These are phyloP conservation scores for Schizonepeta tenuifolia DNA, from an alignment of 257 asterid species.

Conservation along the genomic window DNA sequence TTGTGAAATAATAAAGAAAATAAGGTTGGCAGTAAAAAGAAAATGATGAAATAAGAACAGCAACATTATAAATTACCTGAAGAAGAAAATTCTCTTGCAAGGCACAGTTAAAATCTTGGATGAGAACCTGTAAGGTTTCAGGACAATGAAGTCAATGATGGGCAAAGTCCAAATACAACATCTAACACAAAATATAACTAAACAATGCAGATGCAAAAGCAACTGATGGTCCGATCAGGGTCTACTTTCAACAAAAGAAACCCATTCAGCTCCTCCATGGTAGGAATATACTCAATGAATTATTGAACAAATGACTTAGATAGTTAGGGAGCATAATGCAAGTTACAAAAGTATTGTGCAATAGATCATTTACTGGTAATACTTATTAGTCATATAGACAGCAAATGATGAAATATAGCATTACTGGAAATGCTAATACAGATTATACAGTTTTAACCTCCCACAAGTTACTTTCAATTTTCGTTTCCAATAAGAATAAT, in stretches of 20 bases:
- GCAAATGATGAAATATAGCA: neutral
- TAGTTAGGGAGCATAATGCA: conserved; percentile 16
- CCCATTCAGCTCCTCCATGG: neutral
- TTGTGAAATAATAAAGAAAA: conserved; percentile 16
- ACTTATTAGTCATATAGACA: neutral
- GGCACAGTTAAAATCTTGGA: conserved; percentile 98
- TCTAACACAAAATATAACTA: conserved; percentile 4
- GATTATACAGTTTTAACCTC: neutral
- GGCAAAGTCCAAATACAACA: conserved; percentile 18
- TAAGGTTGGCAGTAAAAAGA: conserved; percentile 7
- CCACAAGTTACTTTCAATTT: neutral
- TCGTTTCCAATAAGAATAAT: neutral
- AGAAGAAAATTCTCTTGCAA: conserved; percentile 94
- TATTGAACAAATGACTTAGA: neutral
- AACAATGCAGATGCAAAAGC: conserved; percentile 28
- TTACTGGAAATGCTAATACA: neutral
- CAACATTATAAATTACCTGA: conserved; percentile 62
- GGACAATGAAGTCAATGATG: conserved; percentile 27
- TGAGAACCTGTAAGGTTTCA: conserved; percentile 61
- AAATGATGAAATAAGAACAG: conserved; percentile 2
- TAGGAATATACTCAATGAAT: neutral
- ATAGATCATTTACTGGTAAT: neutral
- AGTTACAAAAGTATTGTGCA: neutral
- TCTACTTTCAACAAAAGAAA: conserved; percentile 22
- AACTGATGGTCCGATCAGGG: conserved; percentile 3